Percentiles rank a stretch among this genome's conserved stretches.
Conservation (phyloP, 169 alveolate genomes). For the Plasmodium fragile region DNA sequence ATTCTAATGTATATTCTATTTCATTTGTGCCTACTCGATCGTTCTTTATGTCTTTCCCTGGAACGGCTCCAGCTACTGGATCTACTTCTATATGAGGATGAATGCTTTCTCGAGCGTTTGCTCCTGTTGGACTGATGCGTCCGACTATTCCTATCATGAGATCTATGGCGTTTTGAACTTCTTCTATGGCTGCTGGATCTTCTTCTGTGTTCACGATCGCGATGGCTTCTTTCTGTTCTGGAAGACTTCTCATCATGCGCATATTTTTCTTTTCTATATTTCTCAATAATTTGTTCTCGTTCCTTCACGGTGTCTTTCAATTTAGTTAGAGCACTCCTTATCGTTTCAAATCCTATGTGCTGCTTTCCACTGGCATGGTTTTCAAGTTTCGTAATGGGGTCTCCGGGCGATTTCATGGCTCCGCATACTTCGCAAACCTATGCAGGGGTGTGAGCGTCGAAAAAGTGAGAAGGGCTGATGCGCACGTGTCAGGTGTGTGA, state of each 20-base stretch:
- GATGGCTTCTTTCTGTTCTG: conserved; percentile 3
- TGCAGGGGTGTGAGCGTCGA: not conserved
- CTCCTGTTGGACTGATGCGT: conserved; percentile 37
- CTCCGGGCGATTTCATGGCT: conserved; percentile 84
- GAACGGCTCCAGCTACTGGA: conserved; percentile 29
- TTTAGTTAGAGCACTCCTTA: conserved; percentile 41
- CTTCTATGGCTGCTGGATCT: conserved; percentile 40
- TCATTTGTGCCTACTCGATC: conserved; percentile 12
- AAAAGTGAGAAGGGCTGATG: not conserved
- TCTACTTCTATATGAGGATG: conserved; percentile 33
- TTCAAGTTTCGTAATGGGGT: conserved; percentile 78
- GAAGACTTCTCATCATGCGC: not conserved
- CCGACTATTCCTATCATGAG: conserved; percentile 29
- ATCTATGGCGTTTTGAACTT: conserved; percentile 60
- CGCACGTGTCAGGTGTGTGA: not conserved
- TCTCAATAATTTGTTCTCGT: conserved; percentile 57
- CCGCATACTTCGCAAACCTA: conserved; percentile 86
- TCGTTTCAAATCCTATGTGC: conserved; percentile 79
- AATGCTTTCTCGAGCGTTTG: conserved; percentile 32
- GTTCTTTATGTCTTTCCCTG: conserved; percentile 28
- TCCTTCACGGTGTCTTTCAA: conserved; percentile 30
- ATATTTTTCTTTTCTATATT: conserved; percentile 42
- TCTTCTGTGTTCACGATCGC: conserved; percentile 31
- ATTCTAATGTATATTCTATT: not conserved
- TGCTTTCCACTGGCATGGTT: conserved; percentile 83